phyloP scores from a whole-genome alignment of 352 stramenopile species.

The Phytophthora citrophthora region DNA sequence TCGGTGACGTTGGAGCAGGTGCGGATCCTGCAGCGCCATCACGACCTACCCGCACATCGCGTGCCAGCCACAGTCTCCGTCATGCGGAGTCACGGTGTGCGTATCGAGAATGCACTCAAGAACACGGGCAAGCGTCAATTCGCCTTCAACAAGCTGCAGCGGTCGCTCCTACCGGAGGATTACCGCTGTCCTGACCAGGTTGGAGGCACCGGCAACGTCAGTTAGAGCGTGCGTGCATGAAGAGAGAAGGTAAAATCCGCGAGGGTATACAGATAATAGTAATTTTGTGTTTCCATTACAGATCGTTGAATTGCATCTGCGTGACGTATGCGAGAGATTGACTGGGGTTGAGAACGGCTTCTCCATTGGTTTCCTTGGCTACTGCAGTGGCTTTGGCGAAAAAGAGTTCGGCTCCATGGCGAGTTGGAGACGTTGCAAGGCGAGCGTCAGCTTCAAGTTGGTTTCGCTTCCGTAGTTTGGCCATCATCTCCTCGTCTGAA shows the following conservation, averaged over 20 bases:
- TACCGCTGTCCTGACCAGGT: conserved; percentile 88
- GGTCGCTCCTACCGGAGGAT: conserved; percentile 85
- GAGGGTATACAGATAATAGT: conserved; percentile 35
- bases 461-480: conserved; percentile 78
- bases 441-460: conserved; percentile 72
- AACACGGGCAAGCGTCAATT: conserved; percentile 91
- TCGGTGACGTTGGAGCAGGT: conserved; percentile 96
- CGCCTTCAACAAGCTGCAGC: conserved; percentile 90
- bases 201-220: conserved; percentile 85
- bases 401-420: conserved; percentile 42
- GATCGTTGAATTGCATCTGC: conserved; percentile 73
- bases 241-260: conserved; percentile 18
- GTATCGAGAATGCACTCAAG: conserved; percentile 90
- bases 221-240: conserved; percentile 41
- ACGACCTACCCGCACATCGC: conserved; percentile 76
- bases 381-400: conserved; percentile 35
- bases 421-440: conserved; percentile 68
- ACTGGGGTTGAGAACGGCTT: conserved; percentile 25
- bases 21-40: conserved; percentile 83
- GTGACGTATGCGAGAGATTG: conserved; percentile 76
- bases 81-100: conserved; percentile 88
- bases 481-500: conserved; percentile 84
- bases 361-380: conserved; percentile 34
- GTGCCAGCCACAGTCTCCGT: conserved; percentile 84
- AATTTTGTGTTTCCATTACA: conserved; percentile 51